Base-by-base conservation (phyloP, 257 asterid genomes). In the Fraxinus pennsylvanica region DNA sequence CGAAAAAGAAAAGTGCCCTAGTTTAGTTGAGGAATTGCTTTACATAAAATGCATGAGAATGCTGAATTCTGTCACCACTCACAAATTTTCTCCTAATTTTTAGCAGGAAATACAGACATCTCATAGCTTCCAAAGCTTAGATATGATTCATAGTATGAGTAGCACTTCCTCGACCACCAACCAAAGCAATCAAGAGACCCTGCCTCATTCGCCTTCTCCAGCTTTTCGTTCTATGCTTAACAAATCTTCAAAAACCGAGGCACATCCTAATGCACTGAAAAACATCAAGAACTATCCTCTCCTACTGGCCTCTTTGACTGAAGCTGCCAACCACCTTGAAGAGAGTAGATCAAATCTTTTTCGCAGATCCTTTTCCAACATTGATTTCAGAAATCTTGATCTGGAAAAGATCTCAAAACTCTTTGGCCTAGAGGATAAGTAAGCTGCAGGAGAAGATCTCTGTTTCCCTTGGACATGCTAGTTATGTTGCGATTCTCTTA, bases 231-330 rank as follows among this genome's bases (percentile, higher is more conserved):
- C 91, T 3, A 84, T 74, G 77, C 85, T 63, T 1, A 82, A 78
- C 35, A 86, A 85, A n/a, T 71, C 91, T 74, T 87, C 96, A 6
- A 91, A 83, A 84, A 93, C 96, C 0, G 98, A 93, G 75, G 96
- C 93, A 32, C 98, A 91, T 79, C 94, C 98, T 0, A 90, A 90
- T 82, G 98, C 98, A 15, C 90, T 90, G n/a, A 93, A 89, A 52
- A 93, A 93, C 87, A 90, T 91, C 77, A 91, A 93, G 88, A 93
- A 93, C 80, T 91, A 90, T 76, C 97, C 98, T 39, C 90, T 93
- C 76, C 81, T 93, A n/a, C 79, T 93, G 38, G 97, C 96, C 38
- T 93, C 94, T n/a, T 83, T 90, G 74, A 88, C 91, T 1, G 94
- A 91, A 83, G 86, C 92, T 73, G 88, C 92, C 19, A 88, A 87